Conservation (phyloP, 495 filamentous ascomycete genomes). For the Lasiosphaeris hirsuta region DNA sequence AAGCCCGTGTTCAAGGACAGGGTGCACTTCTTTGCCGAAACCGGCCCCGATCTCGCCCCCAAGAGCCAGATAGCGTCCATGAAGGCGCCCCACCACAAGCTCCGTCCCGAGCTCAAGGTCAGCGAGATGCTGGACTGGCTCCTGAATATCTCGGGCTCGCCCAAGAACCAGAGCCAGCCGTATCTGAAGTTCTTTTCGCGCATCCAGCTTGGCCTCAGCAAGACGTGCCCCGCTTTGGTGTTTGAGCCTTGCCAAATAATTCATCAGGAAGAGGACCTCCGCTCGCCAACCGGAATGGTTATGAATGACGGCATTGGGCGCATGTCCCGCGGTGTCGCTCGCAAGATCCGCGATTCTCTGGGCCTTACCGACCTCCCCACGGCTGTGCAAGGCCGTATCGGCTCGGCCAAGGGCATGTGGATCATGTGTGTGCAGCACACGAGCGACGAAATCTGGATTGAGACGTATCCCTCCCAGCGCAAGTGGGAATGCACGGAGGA, state of each 20-base stretch:
- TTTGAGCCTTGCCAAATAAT: constrained; percentile 37
- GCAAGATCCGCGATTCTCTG: constrained; percentile 55
- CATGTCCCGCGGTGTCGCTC: constrained; percentile 63
- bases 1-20: constrained; percentile 38
- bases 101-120: constrained; percentile 26
- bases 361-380: constrained; percentile 62
- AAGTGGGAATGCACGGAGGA: constrained; percentile 67
- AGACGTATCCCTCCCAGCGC: constrained; percentile 72
- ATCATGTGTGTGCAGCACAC: constrained; percentile 58
- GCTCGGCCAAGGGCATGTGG: constrained; percentile 88
- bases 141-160: constrained; percentile 27
- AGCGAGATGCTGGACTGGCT: constrained; percentile 44
- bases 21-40: constrained; percentile 45
- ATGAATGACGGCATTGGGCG: constrained; percentile 85
- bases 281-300: constrained; percentile 39
- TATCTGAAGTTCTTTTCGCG: constrained; percentile 39
- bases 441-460: constrained; percentile 60
- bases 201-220: constrained; percentile 44
- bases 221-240: constrained; percentile 35
- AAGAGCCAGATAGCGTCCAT: constrained; percentile 3
- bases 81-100: constrained; percentile 18
- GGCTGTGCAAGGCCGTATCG: constrained; percentile 77
- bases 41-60: constrained; percentile 32
- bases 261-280: constrained; percentile 30
- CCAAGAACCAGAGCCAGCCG: constrained; percentile 35